Evolutionary conservation across 192 early-diverging fungal genomes (phyloP), one percentile per base, ranked within the genome.

Genomic region (Umbelopsis isabellina): DNA sequence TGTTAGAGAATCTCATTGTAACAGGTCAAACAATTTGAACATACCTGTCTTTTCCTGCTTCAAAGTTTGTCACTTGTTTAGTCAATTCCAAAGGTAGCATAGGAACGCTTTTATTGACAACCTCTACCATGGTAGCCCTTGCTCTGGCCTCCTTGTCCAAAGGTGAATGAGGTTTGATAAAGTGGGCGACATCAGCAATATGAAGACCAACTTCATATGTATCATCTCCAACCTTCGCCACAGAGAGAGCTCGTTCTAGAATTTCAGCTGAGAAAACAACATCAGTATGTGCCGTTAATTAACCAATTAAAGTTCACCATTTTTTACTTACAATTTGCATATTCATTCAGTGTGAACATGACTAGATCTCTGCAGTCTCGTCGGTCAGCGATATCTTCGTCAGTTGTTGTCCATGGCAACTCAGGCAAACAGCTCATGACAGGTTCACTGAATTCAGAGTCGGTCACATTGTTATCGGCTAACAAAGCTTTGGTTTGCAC

Each of bases 21-120:
- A 27, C 44, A 46, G 18, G 22, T 20, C 15, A 68, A 22, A 47
- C 7, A 15, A n/a, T 20, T 46, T 20, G 27, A 18, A 22, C 41
- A 61, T 74, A 75, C 74, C 69, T 72, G 16, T 98, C 94, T 20
- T 95, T 93, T 50, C 92, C 87, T 22, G 94, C 93, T 23, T 86
- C 85, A 61, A 99, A 87, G 66, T 94, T 98, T 83, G 96, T 98
- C 22, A 98, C 81, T 75, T 97, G 93, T 65, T 94, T 95, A 49
- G 94, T 95, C 37, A 99, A 80, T 35, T 95, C 72, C 50, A 85
- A 76, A 7, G 98, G 98, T n/a, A 99, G 80, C 98, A 99, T 99
- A 67, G 97, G 96, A 65, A 98, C 95, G n/a, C 93, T 84, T 72
- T 94, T 92, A 78, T 99, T 94, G n/a, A 99, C 92, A 68, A 99